A percentile compares a stretch with the other conserved stretches of the same genome.
Evolutionary conservation across 2,329 filamentous ascomycete species (phyloP).

Genomic region (Trichoderma afroharzianum): DNA sequence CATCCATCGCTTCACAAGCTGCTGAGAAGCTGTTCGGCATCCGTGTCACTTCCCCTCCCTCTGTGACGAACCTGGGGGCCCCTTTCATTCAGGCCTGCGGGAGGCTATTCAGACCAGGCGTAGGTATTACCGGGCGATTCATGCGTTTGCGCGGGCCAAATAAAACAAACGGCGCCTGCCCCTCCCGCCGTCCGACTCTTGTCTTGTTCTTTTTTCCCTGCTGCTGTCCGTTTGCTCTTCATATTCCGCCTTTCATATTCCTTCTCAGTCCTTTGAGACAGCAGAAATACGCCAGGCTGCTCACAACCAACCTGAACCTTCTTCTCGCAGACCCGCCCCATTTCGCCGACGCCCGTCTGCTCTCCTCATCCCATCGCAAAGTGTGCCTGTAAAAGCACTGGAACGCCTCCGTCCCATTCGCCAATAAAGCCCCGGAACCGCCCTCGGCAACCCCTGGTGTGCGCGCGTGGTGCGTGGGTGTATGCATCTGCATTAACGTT

Average conservation of each 20-base stretch:
- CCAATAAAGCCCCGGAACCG: slow-evolving; percentile 17
- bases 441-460: slow-evolving; percentile 21
- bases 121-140: background rate
- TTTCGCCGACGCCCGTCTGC: background rate
- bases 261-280: background rate
- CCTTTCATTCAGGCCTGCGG: slow-evolving; percentile 19
- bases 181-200: background rate
- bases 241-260: background rate
- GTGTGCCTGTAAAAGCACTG: slow-evolving; percentile 1
- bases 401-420: slow-evolving; percentile 16
- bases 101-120: slow-evolving; percentile 11
- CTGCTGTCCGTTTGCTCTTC: background rate
- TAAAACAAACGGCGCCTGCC: slow-evolving; percentile 15
- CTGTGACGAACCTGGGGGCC: slow-evolving; percentile 14
- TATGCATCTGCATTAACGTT: slow-evolving; percentile 18
- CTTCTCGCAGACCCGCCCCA: slow-evolving; percentile 8
- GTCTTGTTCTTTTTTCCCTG: background rate
- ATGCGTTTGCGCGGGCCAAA: slow-evolving; percentile 12
- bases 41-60: slow-evolving; percentile 17
- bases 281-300: background rate
- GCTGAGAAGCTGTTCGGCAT: slow-evolving; percentile 10
- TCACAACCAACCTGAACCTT: background rate
- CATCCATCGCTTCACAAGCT: slow-evolving; percentile 15
- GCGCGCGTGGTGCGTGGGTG: slow-evolving; percentile 17
- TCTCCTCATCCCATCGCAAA: background rate